Evolutionary conservation across 2,329 filamentous ascomycete genomes (phyloP).

Genomic region (Aureobasidium sp.): DNA sequence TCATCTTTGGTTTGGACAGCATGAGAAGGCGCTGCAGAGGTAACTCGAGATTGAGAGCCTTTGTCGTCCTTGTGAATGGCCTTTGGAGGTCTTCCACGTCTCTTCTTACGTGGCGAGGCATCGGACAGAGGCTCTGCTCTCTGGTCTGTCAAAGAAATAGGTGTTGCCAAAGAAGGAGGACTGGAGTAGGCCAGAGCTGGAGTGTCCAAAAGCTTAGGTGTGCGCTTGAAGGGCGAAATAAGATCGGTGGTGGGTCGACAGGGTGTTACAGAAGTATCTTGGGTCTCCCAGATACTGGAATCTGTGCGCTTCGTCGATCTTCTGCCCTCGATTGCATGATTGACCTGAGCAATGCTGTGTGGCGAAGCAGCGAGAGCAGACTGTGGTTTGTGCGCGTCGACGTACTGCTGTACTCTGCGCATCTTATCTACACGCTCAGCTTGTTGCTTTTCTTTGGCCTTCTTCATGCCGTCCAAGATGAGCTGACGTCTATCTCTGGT

Average conservation of each 20-base stretch:
- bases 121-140: not conserved
- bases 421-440: not conserved
- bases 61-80: not conserved
- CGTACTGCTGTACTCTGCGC: not conserved
- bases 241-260: not conserved
- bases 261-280: not conserved
- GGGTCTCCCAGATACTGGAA: not conserved
- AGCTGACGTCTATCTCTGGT: not conserved
- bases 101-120: conserved; percentile 4
- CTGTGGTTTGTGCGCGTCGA: not conserved
- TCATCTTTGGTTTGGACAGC: not conserved
- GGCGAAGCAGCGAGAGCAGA: not conserved
- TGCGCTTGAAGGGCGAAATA: not conserved
- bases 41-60: too few species aligned
- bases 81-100: conserved; percentile 2
- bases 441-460: not conserved
- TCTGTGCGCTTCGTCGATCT: not conserved
- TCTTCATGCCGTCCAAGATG: not conserved
- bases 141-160: not conserved
- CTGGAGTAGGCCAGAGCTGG: not conserved
- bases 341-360: not conserved
- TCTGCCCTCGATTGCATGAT: too few species aligned
- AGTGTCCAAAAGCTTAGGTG: not conserved
- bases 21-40: too few species aligned
- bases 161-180: not conserved